Base-by-base conservation (phyloP, 257 asterid genomes). In the Primulina huaijiensis region DNA sequence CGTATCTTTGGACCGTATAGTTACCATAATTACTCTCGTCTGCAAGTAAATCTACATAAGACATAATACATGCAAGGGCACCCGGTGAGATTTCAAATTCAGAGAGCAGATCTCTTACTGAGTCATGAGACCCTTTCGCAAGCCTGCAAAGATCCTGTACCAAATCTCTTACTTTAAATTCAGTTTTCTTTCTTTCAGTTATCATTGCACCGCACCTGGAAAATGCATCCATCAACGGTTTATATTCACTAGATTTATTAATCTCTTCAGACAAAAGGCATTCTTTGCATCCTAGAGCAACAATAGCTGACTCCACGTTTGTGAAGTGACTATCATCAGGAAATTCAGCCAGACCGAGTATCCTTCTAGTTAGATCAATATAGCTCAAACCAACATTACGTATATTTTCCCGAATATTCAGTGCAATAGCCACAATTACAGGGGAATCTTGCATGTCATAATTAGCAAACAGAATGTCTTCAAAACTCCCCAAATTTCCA, bases 361-460 rank as follows among this genome's bases (percentile, higher is more conserved):
- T 74, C 80, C 96, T 87, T 79, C 83, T 91, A 55, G 95, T 79
- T 68, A 88, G 79, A 76, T 91, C 92, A 74, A 94, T 83, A 74
- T 88, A 94, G 63, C 95, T 88, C 77, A 91, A 74, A 60, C 97
- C 99, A 79, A 94, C 83, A 52, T 82, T 79, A 70, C 95, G 89
- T 68, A 89, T 97, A 78, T 83, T 89, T 75, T 89, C 96, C 46
- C 88, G 86, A 25, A 85, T 80, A 76, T 78, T 85, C 46, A 91
- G 87, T 59, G 75, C 70, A 55, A 91, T 72, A 52, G 97, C 94
- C 70, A 83, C 89, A 67, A 88, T 86, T 27, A 74, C 93, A 7
- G 99, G 96, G 64, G 96, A 82, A 80, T 94, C 97, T 75, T 83
- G 97, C 99, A 94, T 94, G 64, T 94, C 99, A 77, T 87, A 86